Evolutionary conservation across 2,329 filamentous ascomycete genomes (phyloP).

Genomic region (Zymoseptoria pseudotritici): DNA sequence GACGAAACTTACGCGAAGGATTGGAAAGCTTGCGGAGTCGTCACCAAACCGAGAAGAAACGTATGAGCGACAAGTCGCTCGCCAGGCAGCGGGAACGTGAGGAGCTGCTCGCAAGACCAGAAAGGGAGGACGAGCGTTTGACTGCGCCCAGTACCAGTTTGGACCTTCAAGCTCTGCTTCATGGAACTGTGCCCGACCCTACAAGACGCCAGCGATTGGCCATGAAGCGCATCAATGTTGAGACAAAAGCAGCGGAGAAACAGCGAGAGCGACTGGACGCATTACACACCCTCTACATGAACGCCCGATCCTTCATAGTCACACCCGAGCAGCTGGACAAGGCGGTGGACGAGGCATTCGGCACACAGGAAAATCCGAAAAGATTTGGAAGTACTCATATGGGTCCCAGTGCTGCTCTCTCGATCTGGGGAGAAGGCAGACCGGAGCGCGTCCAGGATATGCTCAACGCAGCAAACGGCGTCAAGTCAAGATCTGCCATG

Average conservation of each 20-base stretch:
- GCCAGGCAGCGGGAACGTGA: slow-evolving; percentile 45
- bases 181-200: slow-evolving; percentile 50
- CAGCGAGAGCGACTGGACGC: slow-evolving; percentile 46
- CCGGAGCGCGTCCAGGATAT: slow-evolving; percentile 44
- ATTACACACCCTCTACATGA: slow-evolving; percentile 82
- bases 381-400: slow-evolving; percentile 29
- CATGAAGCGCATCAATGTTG: slow-evolving; percentile 25
- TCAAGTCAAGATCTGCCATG: slow-evolving; percentile 29
- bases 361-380: slow-evolving; percentile 44
- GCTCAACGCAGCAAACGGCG: slow-evolving; percentile 31
- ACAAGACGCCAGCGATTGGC: slow-evolving; percentile 50
- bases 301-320: slow-evolving; percentile 79
- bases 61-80: slow-evolving; percentile 36
- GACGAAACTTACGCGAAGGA: slow-evolving; percentile 64
- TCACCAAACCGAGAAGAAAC: slow-evolving; percentile 43
- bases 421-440: slow-evolving; percentile 46
- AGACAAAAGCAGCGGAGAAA: slow-evolving; percentile 14
- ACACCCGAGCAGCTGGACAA: slow-evolving; percentile 67
- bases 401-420: slow-evolving; percentile 20
- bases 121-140: slow-evolving; percentile 67
- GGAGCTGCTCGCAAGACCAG: slow-evolving; percentile 53
- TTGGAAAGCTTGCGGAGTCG: slow-evolving; percentile 62
- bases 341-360: slow-evolving; percentile 70
- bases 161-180: slow-evolving; percentile 26
- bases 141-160: slow-evolving; percentile 58